Conservation (phyloP, 768 basidiomycete species). For the Macrocybe gigantea region DNA sequence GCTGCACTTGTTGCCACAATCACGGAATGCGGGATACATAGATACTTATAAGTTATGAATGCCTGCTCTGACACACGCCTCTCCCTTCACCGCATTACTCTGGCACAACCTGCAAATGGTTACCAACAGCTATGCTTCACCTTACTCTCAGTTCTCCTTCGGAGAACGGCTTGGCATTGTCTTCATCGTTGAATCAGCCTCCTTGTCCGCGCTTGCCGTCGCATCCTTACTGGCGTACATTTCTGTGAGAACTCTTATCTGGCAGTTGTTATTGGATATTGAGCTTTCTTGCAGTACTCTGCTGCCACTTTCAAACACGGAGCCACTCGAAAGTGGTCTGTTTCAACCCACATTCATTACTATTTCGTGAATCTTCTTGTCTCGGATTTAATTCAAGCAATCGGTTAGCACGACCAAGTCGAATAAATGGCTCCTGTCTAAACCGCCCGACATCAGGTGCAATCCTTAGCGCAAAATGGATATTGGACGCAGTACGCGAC, state of each 20-base stretch:
- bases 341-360: slow-evolving; percentile 1
- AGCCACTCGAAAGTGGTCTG: background rate
- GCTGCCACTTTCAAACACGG: background rate
- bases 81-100: no score
- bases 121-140: background rate
- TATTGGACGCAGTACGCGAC: slow-evolving; percentile 22
- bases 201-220: slow-evolving; percentile 7
- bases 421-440: no score
- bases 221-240: slow-evolving; percentile 4
- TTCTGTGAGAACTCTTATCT: slow-evolving; percentile 1
- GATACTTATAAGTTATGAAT: no score
- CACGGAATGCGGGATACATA: no score
- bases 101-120: background rate
- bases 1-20: no score
- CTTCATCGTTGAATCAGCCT: slow-evolving; percentile 7
- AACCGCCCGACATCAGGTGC: slow-evolving; percentile 18
- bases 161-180: slow-evolving; percentile 8
- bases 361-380: slow-evolving; percentile 45
- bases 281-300: background rate
- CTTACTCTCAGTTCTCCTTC: slow-evolving; percentile 1
- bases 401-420: slow-evolving; percentile 14
- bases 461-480: slow-evolving; percentile 39
- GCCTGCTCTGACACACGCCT: no score
- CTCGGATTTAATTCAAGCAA: slow-evolving; percentile 41
- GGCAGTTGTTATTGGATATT: background rate